Evolutionary conservation across 2,329 filamentous ascomycete species (phyloP).

Genomic region (Nothophaeocryptopus gaeumannii): DNA sequence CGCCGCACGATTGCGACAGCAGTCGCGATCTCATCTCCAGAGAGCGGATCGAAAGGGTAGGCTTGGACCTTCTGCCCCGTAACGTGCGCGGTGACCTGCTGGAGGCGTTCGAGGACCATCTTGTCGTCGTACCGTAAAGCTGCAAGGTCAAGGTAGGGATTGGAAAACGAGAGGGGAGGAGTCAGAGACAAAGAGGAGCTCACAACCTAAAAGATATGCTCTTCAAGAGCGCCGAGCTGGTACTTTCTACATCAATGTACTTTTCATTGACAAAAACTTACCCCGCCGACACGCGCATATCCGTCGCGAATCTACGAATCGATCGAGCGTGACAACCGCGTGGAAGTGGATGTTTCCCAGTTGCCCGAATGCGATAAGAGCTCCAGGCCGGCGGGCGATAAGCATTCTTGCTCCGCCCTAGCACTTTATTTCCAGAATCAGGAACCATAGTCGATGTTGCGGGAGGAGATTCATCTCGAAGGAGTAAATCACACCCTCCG

Average conservation of each 20-base stretch:
- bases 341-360: conserved; percentile 3
- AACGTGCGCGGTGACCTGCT: conserved; percentile 57
- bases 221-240: not conserved
- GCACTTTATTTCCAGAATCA: not conserved
- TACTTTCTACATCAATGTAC: not conserved
- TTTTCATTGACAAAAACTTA: not conserved
- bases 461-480: too few relatives aligned
- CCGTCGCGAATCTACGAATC: conserved; percentile 1
- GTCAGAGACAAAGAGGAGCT: not conserved
- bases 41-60: conserved; percentile 78
- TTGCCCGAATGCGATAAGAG: not conserved
- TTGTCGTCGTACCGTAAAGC: conserved; percentile 1
- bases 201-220: conserved; percentile 1
- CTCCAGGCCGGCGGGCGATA: not conserved
- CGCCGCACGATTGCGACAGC: conserved; percentile 67
- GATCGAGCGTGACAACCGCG: not conserved
- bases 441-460: not conserved
- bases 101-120: conserved; percentile 34
- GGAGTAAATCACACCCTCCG: too few relatives aligned
- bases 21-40: conserved; percentile 67
- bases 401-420: not conserved
- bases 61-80: conserved; percentile 53
- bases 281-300: conserved; percentile 1
- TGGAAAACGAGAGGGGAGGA: not conserved
- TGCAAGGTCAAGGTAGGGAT: not conserved